phyloP scores from a whole-genome alignment of 2,329 filamentous ascomycete genomes.

The Phialocephala subalpina region DNA sequence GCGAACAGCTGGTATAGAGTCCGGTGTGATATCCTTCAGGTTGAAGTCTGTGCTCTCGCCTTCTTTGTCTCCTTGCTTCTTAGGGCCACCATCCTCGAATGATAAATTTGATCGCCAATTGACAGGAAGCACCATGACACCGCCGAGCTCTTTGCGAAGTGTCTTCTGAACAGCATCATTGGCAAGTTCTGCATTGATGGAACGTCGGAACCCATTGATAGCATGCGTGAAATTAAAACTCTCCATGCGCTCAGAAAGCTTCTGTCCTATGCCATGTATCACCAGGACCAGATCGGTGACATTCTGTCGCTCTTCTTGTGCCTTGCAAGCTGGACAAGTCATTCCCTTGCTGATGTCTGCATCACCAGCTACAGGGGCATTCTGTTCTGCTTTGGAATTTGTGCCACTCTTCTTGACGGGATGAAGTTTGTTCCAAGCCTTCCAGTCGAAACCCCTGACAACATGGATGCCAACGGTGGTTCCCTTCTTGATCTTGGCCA shows the following conservation, averaged over 20 bases:
- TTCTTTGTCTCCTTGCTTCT: slow-evolving; percentile 59
- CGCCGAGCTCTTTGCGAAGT: slow-evolving; percentile 79
- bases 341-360: slow-evolving; percentile 27
- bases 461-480: slow-evolving; percentile 84
- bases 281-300: slow-evolving; percentile 91
- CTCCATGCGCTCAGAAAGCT: slow-evolving; percentile 92
- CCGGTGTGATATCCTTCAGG: slow-evolving; percentile 90
- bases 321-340: slow-evolving; percentile 65
- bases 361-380: slow-evolving; percentile 30
- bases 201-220: slow-evolving; percentile 87
- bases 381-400: slow-evolving; percentile 43
- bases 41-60: slow-evolving; percentile 69
- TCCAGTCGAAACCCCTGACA: slow-evolving; percentile 86
- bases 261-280: slow-evolving; percentile 95
- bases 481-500: slow-evolving; percentile 82
- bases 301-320: slow-evolving; percentile 69
- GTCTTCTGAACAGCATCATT: slow-evolving; percentile 77
- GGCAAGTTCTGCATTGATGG: slow-evolving; percentile 84
- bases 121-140: slow-evolving; percentile 91
- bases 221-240: slow-evolving; percentile 98
- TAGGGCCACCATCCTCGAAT: slow-evolving; percentile 80
- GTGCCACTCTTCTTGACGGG: slow-evolving; percentile 41
- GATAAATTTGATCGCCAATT: slow-evolving; percentile 94
- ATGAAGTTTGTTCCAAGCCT: slow-evolving; percentile 78
- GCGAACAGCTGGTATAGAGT: slow-evolving; percentile 89